Base-by-base conservation (phyloP, 129 eudicot genomes). In the Tanacetum coccineum region DNA sequence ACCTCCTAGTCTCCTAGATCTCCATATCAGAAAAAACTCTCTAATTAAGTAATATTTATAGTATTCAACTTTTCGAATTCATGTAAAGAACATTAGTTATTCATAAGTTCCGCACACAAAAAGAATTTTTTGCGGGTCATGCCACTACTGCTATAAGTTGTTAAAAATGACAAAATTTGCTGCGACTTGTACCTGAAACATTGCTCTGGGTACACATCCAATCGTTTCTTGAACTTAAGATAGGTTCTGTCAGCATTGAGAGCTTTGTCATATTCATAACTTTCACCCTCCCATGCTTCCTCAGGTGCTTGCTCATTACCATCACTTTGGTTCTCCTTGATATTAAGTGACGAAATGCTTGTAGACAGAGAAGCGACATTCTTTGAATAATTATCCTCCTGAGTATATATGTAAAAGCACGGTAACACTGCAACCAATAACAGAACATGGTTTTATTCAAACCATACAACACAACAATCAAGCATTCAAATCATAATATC, bases 151-250 rank as follows among this genome's bases (percentile, higher is more conserved):
- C 68, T 17, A 20, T 20, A 56, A 56, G 15, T 21, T 69, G 12
- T 69, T 55, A 45, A 57, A 25, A 68, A 3, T 11, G 32, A 17
- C 0, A 13, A 18, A 68, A 3, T 1, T 45, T 67, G 19, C 13
- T 14, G 28, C 2, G 18, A n/a, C 17, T 32, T 59, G 73, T 76
- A 89, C 99, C 99, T 84, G 80, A 94, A 82, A 73, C 99, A 94
- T 72, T 94, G 99, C 77, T 94, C 93, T 68, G 99, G 99, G 59
- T 80, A 62, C 32, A 70, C 71, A 74, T 89, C 99, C 71, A 89
- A 13, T 36, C 93, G 89, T 73, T 94, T 94, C 88, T 84, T 94
- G 73, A 94, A 94, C 84, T 94, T 94, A 22, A 94, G 97, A 76
- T 89, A 94, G 62, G 90, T 84, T 81, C 95, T 87, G 72, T 89